Evolutionary conservation across 139 green algal genomes (phyloP), one percentile per base, ranked within the genome.

Genomic region (Asterochloris sp.): DNA sequence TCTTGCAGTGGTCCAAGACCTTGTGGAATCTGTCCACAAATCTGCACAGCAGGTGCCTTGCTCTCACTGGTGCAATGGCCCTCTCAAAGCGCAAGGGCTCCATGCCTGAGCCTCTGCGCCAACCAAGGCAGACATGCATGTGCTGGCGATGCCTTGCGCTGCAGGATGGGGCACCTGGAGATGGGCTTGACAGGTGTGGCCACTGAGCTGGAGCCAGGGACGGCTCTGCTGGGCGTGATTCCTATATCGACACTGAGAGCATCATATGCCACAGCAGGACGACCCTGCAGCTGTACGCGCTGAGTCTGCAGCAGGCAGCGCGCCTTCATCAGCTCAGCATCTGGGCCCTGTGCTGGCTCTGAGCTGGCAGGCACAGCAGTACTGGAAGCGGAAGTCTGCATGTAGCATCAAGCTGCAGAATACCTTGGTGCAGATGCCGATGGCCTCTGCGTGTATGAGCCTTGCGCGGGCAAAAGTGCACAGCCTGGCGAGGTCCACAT

Each of bases 131-230:
- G 71, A 61, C 26, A 28, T 24, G 27, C 78, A 82, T 47, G 26
- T 29, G 28, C 19, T 64, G 38, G n/a, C 62, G 74, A 13, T 68
- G 47, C 62, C 66, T 63, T 74, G 62, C 23, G 71, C n/a, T 6
- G 54, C 27, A 78, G n/a, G 38, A 15, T 21, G 21, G 60, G 60
- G 14, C 83, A 98, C 84, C 85, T 87, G 78, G 93, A 88, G 47
- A 99, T 98, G 12, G 96, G 96, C 76, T 99, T 99, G 62, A 99
- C 96, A 1, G 94, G 83, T 12, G 87, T 95, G 62, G 92, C 89
- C 86, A 94, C 82, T 78, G 91, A 38, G 1, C 78, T 69, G 0
- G 92, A 93, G 0, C 96, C 96, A 0, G 90, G 89, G 11, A 97
- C 86, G 0, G 24, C 78, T 10, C 73, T 69, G 2, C 85, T 89